These are phyloP conservation scores for Diplosphaera chodatii DNA, from an alignment of 139 green algal genomes.

Conservation along the genomic window DNA sequence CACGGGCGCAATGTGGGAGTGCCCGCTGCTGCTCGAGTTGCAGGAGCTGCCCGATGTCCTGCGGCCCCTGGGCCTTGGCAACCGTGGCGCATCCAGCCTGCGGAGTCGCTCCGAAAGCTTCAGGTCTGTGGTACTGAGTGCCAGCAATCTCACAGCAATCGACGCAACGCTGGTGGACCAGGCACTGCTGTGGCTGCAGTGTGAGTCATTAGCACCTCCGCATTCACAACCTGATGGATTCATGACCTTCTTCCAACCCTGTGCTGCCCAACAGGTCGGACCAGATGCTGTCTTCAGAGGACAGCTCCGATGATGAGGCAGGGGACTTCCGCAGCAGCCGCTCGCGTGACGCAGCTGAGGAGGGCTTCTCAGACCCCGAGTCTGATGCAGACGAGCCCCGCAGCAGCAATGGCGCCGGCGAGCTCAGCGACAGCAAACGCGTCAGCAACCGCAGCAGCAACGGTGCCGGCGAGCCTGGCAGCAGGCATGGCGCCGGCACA, in stretches of 20 bases:
- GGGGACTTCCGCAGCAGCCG: neutral
- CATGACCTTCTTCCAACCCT: no score
- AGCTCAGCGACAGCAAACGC: no score
- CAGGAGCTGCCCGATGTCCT: neutral
- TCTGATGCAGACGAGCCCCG: neutral
- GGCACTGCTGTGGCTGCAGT: no score
- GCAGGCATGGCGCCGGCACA: no score
- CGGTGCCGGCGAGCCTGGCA: no score
- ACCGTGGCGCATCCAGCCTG: neutral
- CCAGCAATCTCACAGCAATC: no score
- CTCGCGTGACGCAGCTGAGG: neutral
- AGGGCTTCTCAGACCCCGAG: neutral
- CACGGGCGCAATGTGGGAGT: constrained; percentile 47
- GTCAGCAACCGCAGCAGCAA: no score
- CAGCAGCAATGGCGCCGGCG: no score
- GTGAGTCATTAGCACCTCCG: no score
- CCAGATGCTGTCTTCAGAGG: neutral
- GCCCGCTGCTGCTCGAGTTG: constrained; percentile 39
- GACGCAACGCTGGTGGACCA: no score
- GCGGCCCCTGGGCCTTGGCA: neutral
- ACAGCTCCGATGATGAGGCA: neutral
- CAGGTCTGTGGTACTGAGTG: no score
- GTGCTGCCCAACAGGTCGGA: neutral
- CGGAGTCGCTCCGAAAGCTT: neutral
- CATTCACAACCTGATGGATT: no score